These are phyloP conservation scores for Candida sonorensis DNA, from an alignment of 805 yeast genomes.

Conservation along the genomic window DNA sequence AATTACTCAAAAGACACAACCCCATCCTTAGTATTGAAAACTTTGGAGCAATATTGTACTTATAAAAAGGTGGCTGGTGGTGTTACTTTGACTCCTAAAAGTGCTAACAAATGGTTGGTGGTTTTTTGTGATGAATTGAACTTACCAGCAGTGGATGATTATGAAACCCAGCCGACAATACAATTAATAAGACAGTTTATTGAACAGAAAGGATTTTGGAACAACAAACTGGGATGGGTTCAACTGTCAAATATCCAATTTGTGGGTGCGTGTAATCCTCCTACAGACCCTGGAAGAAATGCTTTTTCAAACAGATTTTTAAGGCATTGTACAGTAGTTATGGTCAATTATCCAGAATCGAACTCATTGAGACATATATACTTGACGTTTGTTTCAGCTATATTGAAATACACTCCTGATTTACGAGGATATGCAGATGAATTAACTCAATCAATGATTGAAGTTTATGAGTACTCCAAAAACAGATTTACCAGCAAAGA, in stretches of 20 bases:
- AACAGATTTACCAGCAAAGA: constrained; percentile 28
- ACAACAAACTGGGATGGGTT: constrained; percentile 59
- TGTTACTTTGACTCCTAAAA: constrained; percentile 46
- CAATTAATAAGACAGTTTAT: constrained; percentile 68
- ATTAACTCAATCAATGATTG: constrained; percentile 61
- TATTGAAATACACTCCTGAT: constrained; percentile 55
- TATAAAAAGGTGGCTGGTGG: constrained; percentile 51
- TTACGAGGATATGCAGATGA: constrained; percentile 45
- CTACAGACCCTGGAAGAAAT: constrained; percentile 71
- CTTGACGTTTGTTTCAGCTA: constrained; percentile 44
- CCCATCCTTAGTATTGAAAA: constrained; percentile 50
- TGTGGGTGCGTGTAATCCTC: constrained; percentile 95
- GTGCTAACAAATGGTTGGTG: constrained; percentile 63
- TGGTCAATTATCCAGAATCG: constrained; percentile 73
- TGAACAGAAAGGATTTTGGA: constrained; percentile 76
- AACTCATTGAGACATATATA: constrained; percentile 65
- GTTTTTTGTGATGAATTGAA: constrained; percentile 91
- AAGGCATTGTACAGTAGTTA: constrained; percentile 56
- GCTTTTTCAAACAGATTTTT: constrained; percentile 52
- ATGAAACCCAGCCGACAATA: constrained; percentile 68
- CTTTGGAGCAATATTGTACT: constrained; percentile 68
- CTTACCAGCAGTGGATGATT: constrained; percentile 64
- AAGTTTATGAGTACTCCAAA: constrained; percentile 44
- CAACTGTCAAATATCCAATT: constrained; percentile 56
- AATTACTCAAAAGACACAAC: constrained; percentile 81